Conservation (phyloP, 1,139 yeast species). For the Suhomyces bokatorum region DNA sequence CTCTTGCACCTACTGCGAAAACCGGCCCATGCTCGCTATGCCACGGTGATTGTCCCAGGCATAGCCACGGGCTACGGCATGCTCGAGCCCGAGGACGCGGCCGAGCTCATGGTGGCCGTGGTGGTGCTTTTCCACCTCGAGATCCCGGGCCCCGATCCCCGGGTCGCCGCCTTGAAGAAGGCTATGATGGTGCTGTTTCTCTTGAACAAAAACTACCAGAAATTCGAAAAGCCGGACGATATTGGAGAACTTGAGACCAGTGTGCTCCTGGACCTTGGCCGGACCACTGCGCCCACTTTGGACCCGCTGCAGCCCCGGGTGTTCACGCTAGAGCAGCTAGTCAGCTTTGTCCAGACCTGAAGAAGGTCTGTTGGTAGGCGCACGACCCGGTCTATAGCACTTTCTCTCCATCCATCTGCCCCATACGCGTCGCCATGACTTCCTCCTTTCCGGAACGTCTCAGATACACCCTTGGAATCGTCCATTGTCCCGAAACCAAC, state of each 20-base stretch:
- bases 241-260: constrained; percentile 1
- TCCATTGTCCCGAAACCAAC: constrained; percentile 35
- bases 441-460: constrained; percentile 5
- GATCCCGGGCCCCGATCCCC: constrained; percentile 1
- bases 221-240: constrained; percentile 12
- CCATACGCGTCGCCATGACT: constrained; percentile 7
- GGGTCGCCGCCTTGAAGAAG: constrained; percentile 14
- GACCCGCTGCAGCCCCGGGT: background rate
- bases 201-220: constrained; percentile 22
- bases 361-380: background rate
- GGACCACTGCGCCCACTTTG: background rate
- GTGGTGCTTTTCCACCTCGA: constrained; percentile 19
- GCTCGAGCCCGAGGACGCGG: constrained; percentile 19
- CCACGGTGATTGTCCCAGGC: constrained; percentile 28
- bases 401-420: background rate
- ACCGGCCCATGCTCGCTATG: background rate
- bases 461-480: constrained; percentile 43
- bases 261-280: background rate
- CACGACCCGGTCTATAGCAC: background rate
- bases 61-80: constrained; percentile 32
- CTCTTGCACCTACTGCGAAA: constrained; percentile 10
- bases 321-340: background rate
- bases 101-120: constrained; percentile 25
- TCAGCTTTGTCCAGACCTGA: background rate
- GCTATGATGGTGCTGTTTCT: constrained; percentile 22